Conservation (phyloP, 2,329 filamentous ascomycete genomes). For the Zopfia rhizophila region DNA sequence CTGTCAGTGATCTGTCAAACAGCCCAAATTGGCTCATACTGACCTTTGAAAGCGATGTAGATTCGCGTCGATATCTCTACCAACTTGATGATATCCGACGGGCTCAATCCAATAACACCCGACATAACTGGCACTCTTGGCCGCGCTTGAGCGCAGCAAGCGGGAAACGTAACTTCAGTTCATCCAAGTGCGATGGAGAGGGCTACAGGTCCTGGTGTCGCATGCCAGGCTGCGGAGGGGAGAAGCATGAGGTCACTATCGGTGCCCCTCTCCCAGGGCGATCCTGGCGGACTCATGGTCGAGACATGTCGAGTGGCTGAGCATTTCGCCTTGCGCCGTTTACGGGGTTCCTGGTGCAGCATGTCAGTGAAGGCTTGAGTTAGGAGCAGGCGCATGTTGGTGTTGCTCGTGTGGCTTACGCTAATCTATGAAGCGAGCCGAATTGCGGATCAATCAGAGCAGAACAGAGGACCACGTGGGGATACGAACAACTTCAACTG, state of each 20-base stretch:
- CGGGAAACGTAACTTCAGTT: conserved; percentile 15
- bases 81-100: conserved; percentile 43
- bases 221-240: conserved; percentile 23
- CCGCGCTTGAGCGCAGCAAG: conserved; percentile 40
- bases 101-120: conserved; percentile 39
- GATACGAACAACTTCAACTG: no score
- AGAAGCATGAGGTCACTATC: conserved; percentile 21
- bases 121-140: conserved; percentile 35
- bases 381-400: background rate
- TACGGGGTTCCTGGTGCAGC: conserved; percentile 2
- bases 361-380: no score
- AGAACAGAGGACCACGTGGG: no score
- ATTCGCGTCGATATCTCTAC: conserved; percentile 44
- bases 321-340: conserved; percentile 2
- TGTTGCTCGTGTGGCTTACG: background rate
- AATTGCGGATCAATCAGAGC: no score
- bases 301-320: background rate
- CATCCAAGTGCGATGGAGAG: conserved; percentile 31
- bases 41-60: conserved; percentile 47
- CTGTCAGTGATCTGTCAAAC: conserved; percentile 21
- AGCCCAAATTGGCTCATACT: background rate
- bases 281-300: conserved; percentile 3
- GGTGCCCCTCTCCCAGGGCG: conserved; percentile 18
- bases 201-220: conserved; percentile 23
- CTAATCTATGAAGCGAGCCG: no score